These are phyloP conservation scores for Aureobasidium vineae DNA, from an alignment of 2,329 filamentous ascomycete genomes.

Conservation along the genomic window DNA sequence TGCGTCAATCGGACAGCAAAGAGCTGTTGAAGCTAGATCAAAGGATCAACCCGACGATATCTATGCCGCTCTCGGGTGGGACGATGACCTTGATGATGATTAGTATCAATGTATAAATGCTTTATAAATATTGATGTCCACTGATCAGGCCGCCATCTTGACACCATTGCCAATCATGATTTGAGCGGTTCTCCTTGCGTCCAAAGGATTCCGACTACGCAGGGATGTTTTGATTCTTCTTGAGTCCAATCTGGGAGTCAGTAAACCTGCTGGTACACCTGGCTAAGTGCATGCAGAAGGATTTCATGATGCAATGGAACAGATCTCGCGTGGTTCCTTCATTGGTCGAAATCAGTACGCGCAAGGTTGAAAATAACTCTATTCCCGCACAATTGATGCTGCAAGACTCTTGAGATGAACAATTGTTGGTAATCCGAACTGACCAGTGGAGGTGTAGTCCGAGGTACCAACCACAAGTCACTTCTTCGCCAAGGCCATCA, in stretches of 20 bases:
- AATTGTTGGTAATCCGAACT: neutral
- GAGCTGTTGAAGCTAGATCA: neutral
- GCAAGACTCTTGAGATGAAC: neutral
- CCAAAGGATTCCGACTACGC: neutral
- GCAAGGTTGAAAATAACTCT: neutral
- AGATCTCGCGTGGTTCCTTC: neutral
- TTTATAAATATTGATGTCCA: slow-evolving; percentile 2
- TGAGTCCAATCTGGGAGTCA: neutral
- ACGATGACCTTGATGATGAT: slow-evolving; percentile 36
- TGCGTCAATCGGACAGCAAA: neutral
- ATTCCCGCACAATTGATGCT: neutral
- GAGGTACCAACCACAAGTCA: neutral
- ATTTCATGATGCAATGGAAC: neutral
- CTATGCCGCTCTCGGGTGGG: slow-evolving; percentile 49
- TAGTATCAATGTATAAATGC: slow-evolving; percentile 8
- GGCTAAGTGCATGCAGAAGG: neutral
- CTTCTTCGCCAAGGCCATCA: neutral
- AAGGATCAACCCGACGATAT: slow-evolving; percentile 32
- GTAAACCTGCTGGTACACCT: neutral
- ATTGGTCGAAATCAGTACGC: neutral
- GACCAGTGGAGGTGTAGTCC: neutral
- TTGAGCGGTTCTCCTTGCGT: too few species aligned
- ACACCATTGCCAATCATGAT: too few species aligned
- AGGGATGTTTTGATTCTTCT: neutral
- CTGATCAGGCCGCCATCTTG: neutral